These are phyloP conservation scores for Rhizopogon vesiculosus DNA, from an alignment of 768 basidiomycete species.

Conservation along the genomic window DNA sequence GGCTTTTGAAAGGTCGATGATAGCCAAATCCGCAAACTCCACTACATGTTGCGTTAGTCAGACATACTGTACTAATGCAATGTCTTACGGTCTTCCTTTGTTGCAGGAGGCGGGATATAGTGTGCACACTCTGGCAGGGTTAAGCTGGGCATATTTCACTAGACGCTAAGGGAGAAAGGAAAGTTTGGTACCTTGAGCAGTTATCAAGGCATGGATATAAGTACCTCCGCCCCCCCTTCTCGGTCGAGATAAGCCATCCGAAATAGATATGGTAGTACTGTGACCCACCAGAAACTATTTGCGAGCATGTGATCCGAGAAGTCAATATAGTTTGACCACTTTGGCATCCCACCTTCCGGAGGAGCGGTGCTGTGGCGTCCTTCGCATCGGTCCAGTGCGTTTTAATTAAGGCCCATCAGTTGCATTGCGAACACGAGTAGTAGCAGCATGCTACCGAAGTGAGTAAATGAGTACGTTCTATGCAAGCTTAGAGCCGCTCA, in stretches of 20 bases:
- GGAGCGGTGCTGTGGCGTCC: too few species aligned
- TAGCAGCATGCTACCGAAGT: too few species aligned
- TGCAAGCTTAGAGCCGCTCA: too few species aligned
- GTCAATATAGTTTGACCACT: too few species aligned
- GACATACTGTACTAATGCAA: background rate
- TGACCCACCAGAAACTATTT: background rate
- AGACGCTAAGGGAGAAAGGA: background rate
- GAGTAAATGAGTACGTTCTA: too few species aligned
- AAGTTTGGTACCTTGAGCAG: background rate
- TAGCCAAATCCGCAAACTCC: conserved; percentile 5
- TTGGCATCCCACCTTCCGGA: too few species aligned
- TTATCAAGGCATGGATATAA: background rate
- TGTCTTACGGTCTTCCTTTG: conserved; percentile 1
- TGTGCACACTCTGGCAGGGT: conserved; percentile 1
- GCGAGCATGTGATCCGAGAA: too few species aligned
- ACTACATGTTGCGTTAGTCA: background rate
- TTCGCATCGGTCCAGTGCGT: too few species aligned
- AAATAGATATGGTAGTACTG: background rate
- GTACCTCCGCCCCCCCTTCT: too few species aligned
- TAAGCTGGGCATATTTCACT: conserved; percentile 1
- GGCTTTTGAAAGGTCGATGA: conserved; percentile 2
- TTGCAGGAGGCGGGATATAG: conserved; percentile 2
- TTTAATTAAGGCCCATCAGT: too few species aligned
- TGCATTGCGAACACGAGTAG: too few species aligned
- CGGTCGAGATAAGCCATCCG: background rate